Evolutionary conservation across 768 basidiomycete genomes (phyloP).

Genomic region (Suillus hirtellus): DNA sequence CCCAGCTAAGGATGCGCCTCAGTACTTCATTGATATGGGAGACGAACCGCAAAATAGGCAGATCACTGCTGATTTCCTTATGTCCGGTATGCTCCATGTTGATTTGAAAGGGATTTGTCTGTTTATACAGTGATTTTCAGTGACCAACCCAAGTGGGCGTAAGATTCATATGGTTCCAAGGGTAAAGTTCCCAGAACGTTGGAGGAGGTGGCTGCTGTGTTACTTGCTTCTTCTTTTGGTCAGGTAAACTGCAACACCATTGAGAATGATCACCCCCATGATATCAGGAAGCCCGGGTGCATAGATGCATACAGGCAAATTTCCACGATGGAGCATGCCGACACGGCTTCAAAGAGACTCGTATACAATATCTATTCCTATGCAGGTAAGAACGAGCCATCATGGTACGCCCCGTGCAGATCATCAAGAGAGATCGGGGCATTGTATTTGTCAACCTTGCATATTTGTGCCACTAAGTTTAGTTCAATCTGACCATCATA

Average conservation of each 20-base stretch:
- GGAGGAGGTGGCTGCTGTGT: constrained; percentile 56
- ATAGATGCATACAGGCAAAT: constrained; percentile 48
- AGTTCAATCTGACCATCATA: background rate
- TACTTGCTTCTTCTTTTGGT: constrained; percentile 42
- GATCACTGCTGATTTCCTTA: constrained; percentile 84
- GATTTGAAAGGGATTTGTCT: background rate
- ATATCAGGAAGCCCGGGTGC: constrained; percentile 45
- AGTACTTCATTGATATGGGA: constrained; percentile 65
- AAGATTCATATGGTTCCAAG: constrained; percentile 36
- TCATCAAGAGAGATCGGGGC: constrained; percentile 41
- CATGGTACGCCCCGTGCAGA: constrained; percentile 46
- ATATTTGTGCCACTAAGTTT: constrained; percentile 10
- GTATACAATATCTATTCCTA: constrained; percentile 49
- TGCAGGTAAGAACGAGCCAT: constrained; percentile 51
- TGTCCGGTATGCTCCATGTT: constrained; percentile 37
- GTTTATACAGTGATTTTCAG: constrained; percentile 27
- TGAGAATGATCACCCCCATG: constrained; percentile 46
- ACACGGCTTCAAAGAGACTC: constrained; percentile 38
- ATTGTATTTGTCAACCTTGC: constrained; percentile 31
- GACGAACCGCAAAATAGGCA: constrained; percentile 77
- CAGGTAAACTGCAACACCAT: constrained; percentile 48
- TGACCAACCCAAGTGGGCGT: constrained; percentile 66
- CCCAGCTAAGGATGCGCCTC: constrained; percentile 48
- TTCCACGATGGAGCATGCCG: constrained; percentile 52
- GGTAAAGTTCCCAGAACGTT: constrained; percentile 43